Base-by-base conservation (phyloP, 164 flowering plant genomes). In the Tetrastigma voinierianum region DNA sequence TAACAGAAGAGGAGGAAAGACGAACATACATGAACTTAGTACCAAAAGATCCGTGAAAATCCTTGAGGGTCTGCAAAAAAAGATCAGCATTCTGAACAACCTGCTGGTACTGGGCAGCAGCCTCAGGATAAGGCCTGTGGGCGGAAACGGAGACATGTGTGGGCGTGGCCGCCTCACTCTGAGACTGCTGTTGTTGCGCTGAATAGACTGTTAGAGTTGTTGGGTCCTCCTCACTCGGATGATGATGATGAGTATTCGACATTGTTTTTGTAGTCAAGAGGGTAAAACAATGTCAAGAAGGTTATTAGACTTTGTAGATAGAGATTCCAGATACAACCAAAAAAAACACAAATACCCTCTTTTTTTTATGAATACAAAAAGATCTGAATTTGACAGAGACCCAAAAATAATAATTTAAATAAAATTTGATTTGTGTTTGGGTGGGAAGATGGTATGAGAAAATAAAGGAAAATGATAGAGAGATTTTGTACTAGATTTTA, bases 11-110 rank as follows among this genome's bases (percentile, higher is more conserved):
- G 25, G 23, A n/a, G 0, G 32, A 19, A 18, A 20, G 24, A 46
- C 11, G 10, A n/a, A 73, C 82, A 77, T 67, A 90, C 96, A 70
- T 72, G 64, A 84, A 86, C 62, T 80, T 84, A 58, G 84, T 80
- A 1, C 83, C 85, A 48, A 73, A 70, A 13, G 80, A 80, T 32
- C 32, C 58, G 76, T 84, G 93, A 47, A 87, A 82, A 60, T 66
- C 72, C 60, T 72, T 65, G 51, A 90, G 87, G 51, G 85, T 86
- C 25, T 80, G 77, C 77, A 69, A 75, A 80, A 90, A 90, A 57
- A 85, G 51, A 57, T 74, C 75, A 1, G 85, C 54, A 70, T 72
- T 76, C 52, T 80, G 82, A 66, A 46, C 79, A 68, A 90, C 72
- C 51, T 86, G 72, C 16, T 83, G 79, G 67, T 85, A 90, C 19